A percentile compares a stretch with the other conserved stretches of the same genome.
Evolutionary conservation across 805 yeast species (phyloP).

Genomic region (Hemisphaericaspora nanyangensis): DNA sequence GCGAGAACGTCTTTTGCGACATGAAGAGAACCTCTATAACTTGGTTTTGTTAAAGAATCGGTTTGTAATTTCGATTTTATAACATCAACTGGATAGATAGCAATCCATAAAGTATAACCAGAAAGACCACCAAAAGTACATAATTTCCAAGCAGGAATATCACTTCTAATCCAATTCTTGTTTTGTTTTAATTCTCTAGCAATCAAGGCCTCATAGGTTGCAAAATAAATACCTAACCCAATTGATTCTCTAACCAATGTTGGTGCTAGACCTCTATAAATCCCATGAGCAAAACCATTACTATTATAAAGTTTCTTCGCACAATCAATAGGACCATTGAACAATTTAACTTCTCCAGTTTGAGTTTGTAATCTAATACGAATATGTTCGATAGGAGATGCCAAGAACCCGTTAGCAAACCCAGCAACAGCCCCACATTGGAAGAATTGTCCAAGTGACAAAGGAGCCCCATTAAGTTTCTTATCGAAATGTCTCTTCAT

Average conservation of each 20-base stretch:
- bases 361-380: slow-evolving; percentile 93
- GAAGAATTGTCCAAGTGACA: slow-evolving; percentile 67
- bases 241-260: slow-evolving; percentile 80
- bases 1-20: slow-evolving; percentile 53
- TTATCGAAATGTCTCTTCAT: slow-evolving; percentile 76
- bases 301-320: slow-evolving; percentile 51
- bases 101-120: slow-evolving; percentile 86
- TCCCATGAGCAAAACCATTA: slow-evolving; percentile 52
- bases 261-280: slow-evolving; percentile 80
- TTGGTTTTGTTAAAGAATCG: slow-evolving; percentile 54
- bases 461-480: slow-evolving; percentile 41
- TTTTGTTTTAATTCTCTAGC: slow-evolving; percentile 54
- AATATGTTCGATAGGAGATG: slow-evolving; percentile 92
- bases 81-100: slow-evolving; percentile 85
- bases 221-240: slow-evolving; percentile 86
- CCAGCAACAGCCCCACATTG: slow-evolving; percentile 91
- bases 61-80: slow-evolving; percentile 85
- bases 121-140: slow-evolving; percentile 88
- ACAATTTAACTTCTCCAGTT: slow-evolving; percentile 48
- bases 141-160: slow-evolving; percentile 82
- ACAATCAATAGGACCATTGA: slow-evolving; percentile 73
- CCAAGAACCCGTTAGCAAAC: slow-evolving; percentile 79
- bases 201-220: slow-evolving; percentile 86
- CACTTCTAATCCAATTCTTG: slow-evolving; percentile 48
- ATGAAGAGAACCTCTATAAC: slow-evolving; percentile 53